Conservation (phyloP, 2,329 filamentous ascomycete species). For the Aspergillus latus region DNA sequence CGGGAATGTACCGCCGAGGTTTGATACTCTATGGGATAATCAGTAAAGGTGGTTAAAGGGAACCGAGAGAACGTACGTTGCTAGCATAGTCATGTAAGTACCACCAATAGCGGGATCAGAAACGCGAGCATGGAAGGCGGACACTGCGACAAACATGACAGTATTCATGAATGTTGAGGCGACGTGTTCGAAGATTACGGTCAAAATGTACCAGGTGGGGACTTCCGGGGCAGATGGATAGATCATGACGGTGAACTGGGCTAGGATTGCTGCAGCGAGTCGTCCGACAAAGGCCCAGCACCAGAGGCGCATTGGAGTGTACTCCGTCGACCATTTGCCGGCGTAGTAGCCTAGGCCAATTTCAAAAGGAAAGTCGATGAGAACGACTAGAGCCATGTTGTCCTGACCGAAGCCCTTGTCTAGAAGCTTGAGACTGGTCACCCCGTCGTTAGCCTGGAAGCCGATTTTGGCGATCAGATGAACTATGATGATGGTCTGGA, state of each 20-base stretch:
- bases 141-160: slow-evolving; percentile 96
- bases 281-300: slow-evolving; percentile 93
- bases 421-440: slow-evolving; percentile 92
- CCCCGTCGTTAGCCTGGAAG: slow-evolving; percentile 96
- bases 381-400: slow-evolving; percentile 90
- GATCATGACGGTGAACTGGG: slow-evolving; percentile 83
- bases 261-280: slow-evolving; percentile 77
- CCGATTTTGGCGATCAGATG: slow-evolving; percentile 98
- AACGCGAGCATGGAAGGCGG: slow-evolving; percentile 93
- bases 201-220: slow-evolving; percentile 75
- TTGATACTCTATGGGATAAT: slow-evolving; percentile 68
- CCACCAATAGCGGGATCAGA: slow-evolving; percentile 94
- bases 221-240: slow-evolving; percentile 68
- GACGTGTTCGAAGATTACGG: slow-evolving; percentile 87
- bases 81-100: slow-evolving; percentile 97
- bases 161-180: slow-evolving; percentile 97
- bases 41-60: slow-evolving; percentile 12
- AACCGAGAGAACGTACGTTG: slow-evolving; percentile 70
- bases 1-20: slow-evolving; percentile 96
- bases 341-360: slow-evolving; percentile 96
- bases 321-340: slow-evolving; percentile 95
- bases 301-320: slow-evolving; percentile 94
- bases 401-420: slow-evolving; percentile 99
- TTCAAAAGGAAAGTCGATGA: slow-evolving; percentile 98
- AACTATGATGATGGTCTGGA: slow-evolving; percentile 94